These are phyloP conservation scores for Glycine latifolia DNA, from an alignment of 306 rosid species.

Conservation along the genomic window DNA sequence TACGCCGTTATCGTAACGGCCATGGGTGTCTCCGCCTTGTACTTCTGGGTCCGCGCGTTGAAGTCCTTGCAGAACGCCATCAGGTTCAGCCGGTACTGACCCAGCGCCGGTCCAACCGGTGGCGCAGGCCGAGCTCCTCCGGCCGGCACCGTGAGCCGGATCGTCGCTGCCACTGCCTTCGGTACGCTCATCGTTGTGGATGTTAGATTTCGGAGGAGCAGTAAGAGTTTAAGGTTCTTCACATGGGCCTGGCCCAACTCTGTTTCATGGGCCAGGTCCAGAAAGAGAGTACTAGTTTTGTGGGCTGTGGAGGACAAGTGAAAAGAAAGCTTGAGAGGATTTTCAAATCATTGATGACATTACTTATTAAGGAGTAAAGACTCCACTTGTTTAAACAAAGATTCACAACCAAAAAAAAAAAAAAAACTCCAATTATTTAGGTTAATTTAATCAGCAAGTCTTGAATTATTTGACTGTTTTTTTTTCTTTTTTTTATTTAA, in stretches of 20 bases:
- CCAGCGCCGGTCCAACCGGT: slow-evolving; percentile 82
- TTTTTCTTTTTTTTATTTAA: too few relatives aligned
- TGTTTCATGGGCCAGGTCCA: background rate
- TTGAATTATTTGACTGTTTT: too few relatives aligned
- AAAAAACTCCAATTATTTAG: too few relatives aligned
- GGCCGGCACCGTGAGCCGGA: slow-evolving; percentile 74
- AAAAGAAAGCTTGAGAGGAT: too few relatives aligned
- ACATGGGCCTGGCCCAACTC: background rate
- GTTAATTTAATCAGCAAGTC: too few relatives aligned
- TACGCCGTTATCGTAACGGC: slow-evolving; percentile 83
- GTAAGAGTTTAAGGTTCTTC: slow-evolving; percentile 23
- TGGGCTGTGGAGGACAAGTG: too few relatives aligned
- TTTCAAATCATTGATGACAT: too few relatives aligned
- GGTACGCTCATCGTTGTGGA: slow-evolving; percentile 63
- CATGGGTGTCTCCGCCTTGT: slow-evolving; percentile 83
- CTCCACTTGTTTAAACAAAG: too few relatives aligned
- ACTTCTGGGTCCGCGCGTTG: slow-evolving; percentile 86
- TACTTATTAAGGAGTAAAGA: too few relatives aligned
- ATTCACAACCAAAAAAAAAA: too few relatives aligned
- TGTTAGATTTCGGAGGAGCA: background rate
- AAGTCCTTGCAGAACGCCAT: slow-evolving; percentile 97
- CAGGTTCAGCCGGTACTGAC: slow-evolving; percentile 85
- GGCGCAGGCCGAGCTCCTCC: slow-evolving; percentile 80
- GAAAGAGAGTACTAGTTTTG: too few relatives aligned
- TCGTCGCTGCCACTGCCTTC: slow-evolving; percentile 82